Conservation (phyloP, 1,139 yeast species). For the Kurtzmaniella quercitrusa region DNA sequence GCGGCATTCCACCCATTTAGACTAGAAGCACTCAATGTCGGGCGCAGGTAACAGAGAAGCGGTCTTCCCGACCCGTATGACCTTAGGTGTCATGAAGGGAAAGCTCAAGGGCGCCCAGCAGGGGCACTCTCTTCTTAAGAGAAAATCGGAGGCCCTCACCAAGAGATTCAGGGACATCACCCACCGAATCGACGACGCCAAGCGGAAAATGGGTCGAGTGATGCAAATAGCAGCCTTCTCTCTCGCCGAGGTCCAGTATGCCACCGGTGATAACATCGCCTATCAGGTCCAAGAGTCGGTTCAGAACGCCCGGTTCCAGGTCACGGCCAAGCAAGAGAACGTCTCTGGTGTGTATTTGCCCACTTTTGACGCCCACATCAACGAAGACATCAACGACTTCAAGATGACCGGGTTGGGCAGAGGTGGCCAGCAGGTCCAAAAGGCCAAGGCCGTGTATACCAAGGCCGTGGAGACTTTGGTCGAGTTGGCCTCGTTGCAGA, state of each 20-base stretch:
- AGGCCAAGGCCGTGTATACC: constrained; percentile 88
- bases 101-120: constrained; percentile 97
- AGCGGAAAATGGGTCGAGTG: constrained; percentile 95
- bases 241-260: constrained; percentile 93
- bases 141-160: constrained; percentile 95
- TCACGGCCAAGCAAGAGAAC: constrained; percentile 89
- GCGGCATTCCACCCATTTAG: no score
- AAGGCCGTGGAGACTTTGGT: constrained; percentile 95
- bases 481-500: constrained; percentile 89
- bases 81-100: constrained; percentile 89
- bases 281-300: constrained; percentile 96
- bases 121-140: constrained; percentile 87
- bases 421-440: constrained; percentile 98
- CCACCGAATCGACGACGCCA: constrained; percentile 89
- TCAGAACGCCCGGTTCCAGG: constrained; percentile 83
- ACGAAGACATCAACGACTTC: constrained; percentile 85
- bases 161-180: constrained; percentile 95
- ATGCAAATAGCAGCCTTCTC: constrained; percentile 99
- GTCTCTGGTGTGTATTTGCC: constrained; percentile 95
- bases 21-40: constrained; percentile 26
- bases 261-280: constrained; percentile 92
- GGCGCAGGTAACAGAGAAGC: constrained; percentile 65
- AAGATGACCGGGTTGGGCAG: constrained; percentile 95
- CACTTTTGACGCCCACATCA: constrained; percentile 80
- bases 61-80: constrained; percentile 97